These are phyloP conservation scores for Physaria fendleri DNA, from an alignment of 345 rosid species.

Conservation along the genomic window DNA sequence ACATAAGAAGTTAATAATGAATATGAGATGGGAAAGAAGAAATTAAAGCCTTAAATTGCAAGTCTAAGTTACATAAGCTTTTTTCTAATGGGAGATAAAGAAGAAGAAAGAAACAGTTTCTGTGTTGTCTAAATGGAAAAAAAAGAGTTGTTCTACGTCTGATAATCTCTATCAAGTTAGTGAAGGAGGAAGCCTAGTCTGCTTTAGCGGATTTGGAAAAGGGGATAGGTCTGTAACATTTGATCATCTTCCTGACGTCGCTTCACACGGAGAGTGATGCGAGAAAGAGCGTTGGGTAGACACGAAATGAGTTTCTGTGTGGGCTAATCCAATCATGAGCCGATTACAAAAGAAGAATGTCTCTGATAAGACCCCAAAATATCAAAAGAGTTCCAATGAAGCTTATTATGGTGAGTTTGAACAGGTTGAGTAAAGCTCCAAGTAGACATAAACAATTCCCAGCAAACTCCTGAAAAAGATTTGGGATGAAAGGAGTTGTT, in stretches of 20 bases:
- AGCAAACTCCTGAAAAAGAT: conserved; percentile 47
- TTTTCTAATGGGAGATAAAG: too few species aligned
- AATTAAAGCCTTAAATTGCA: not conserved
- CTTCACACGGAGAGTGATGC: conserved; percentile 49
- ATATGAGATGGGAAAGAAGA: not conserved
- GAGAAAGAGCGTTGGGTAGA: conserved; percentile 43
- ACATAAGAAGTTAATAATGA: too few species aligned
- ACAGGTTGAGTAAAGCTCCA: conserved; percentile 52
- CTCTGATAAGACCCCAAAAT: conserved; percentile 54
- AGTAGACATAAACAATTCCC: conserved; percentile 67
- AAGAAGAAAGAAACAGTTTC: too few species aligned
- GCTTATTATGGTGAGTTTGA: conserved; percentile 50
- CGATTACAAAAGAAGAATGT: conserved; percentile 29
- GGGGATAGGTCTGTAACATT: conserved; percentile 30
- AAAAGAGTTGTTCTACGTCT: not conserved
- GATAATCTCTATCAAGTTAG: not conserved
- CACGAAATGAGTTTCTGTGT: conserved; percentile 12
- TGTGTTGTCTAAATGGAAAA: not conserved
- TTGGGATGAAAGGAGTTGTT: not conserved
- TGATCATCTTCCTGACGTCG: conserved; percentile 53
- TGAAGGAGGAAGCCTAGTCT: conserved; percentile 6
- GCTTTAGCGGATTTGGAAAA: not conserved
- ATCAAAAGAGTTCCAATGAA: conserved; percentile 56
- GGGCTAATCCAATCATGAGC: not conserved
- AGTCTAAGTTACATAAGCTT: not conserved